Base-by-base conservation (phyloP, 805 yeast genomes). In the Wickerhamomyces strasburgensis region DNA sequence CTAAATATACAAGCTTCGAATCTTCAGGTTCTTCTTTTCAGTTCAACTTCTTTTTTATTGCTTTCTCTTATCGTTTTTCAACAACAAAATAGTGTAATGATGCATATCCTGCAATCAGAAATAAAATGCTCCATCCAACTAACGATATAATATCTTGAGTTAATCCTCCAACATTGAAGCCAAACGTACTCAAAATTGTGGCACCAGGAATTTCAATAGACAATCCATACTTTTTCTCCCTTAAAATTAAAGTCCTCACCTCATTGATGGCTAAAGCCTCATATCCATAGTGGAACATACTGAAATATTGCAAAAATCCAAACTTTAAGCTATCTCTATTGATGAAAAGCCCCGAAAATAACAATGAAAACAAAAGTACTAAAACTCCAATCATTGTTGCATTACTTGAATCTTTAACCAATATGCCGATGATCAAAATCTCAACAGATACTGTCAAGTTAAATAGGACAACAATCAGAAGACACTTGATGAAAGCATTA, bases 141-240 rank as follows among this genome's bases (percentile, higher is more conserved):
- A 93, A 67, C 42, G 75, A 75, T 24, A 69, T 56, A 19, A 81
- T 69, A 57, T 93, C 98, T 25, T 67, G 66, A 60, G 75, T 61
- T 37, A 84, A 73, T 2, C 89, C 93, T 17, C 79, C 76, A 11
- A 86, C 90, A 47, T 85, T 75, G 59, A 93, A 93, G 0, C 98
- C 98, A 66, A 93, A 93, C 0, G 98, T 87, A 48, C 95, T 84
- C 49, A 93, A 70, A 38, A 93, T 93, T 2, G 95, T 94, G 2
- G 98, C 98, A 9, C 98, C 98, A 0, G 98, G 98, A 13, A 93
- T 94, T 60, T 88, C 96, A 50, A 93, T 90, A 31, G 89, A 84
- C 29, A 93, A 70, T 0, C 98, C 98, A 54, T 82, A 90, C 61
- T 93, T 93, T 56, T 78, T 80, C 57, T 93, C 98, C 45, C 76